These are phyloP conservation scores for Acacia melanoxylon DNA, from an alignment of 306 rosid genomes.

Conservation along the genomic window DNA sequence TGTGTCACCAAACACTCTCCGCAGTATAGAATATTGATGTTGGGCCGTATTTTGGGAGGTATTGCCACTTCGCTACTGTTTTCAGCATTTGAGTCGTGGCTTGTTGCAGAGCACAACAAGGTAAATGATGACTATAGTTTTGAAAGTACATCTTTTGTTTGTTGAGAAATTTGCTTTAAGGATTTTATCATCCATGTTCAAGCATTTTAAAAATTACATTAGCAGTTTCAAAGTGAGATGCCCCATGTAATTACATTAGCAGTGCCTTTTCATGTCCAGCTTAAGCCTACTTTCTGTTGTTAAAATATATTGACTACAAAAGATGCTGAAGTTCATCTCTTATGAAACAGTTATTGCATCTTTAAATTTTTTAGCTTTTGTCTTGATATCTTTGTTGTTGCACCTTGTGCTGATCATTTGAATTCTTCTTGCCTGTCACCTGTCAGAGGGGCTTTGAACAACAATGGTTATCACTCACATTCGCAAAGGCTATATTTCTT, in stretches of 20 bases:
- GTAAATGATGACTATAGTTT: conserved; percentile 41
- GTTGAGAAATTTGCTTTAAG: conserved; percentile 6
- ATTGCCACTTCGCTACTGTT: conserved; percentile 92
- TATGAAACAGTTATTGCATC: conserved; percentile 1
- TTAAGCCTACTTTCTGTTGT: neutral
- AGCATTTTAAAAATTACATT: neutral
- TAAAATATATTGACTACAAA: conserved; percentile 9
- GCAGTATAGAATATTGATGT: conserved; percentile 78
- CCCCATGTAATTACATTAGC: neutral
- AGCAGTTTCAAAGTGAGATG: neutral
- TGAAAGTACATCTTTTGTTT: neutral
- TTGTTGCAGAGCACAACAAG: conserved; percentile 98
- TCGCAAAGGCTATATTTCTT: conserved; percentile 90
- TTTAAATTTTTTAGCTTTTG: neutral
- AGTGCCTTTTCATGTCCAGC: neutral
- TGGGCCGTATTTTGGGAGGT: conserved; percentile 98
- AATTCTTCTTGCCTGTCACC: conserved; percentile 11
- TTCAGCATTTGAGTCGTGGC: conserved; percentile 98
- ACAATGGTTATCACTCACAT: conserved; percentile 91
- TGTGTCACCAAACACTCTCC: conserved; percentile 97
- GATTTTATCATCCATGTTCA: neutral
- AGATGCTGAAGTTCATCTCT: conserved; percentile 8
- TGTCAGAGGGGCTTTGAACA: conserved; percentile 92
- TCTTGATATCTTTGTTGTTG: conserved; percentile 30
- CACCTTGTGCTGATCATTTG: conserved; percentile 31